Evolutionary conservation across 495 filamentous ascomycete genomes (phyloP), one percentile per base, ranked within the genome.

Genomic region (Articulospora tetracladia): DNA sequence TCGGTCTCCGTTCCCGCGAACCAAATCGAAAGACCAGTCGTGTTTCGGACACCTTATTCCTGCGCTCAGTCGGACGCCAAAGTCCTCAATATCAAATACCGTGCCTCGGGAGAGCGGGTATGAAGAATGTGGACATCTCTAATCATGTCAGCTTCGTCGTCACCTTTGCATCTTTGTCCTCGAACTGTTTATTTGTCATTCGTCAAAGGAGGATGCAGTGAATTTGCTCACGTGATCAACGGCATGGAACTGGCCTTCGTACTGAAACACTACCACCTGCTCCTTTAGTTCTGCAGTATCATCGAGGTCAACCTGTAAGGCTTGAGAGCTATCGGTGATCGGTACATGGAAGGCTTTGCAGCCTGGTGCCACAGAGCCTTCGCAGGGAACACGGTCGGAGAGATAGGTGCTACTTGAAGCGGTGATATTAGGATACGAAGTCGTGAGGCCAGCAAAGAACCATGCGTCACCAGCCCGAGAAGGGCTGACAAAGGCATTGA

Each of bases 271-370:
- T 25, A 53, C 3, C 12, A 53, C 50, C 6, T 53, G 50, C 17
- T 53, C 50, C 25, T 53, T 44, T 17, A 44, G 30, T 25, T 30
- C 50, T 30, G 24, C 50, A 28, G 47, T 13, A 12, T 50, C 47
- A 24, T 26, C 50, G 13, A 32, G 22, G 10, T 26, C 25, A 13
- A 53, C 28, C 50, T 53, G 24, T 3, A 3, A 30, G 12, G 50
- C 50, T 30, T 13, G n/a, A 17, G 26, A 53, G 17, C 22, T 32
- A 17, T 53, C 28, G 24, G 25, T 15, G 1, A 13, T 26, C 7
- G 50, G 26, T n/a, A 53, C 50, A 20, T n/a, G 50, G 26, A 53
- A 53, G 17, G 30, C 50, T 32, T 53, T 53, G 50, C 50, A 53
- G 24, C 50, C 50, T 23, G 50, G 22, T 3, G 17, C 39, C 3